Evolutionary conservation across 2,329 filamentous ascomycete species (phyloP).

Genomic region (Colletotrichum musicola): DNA sequence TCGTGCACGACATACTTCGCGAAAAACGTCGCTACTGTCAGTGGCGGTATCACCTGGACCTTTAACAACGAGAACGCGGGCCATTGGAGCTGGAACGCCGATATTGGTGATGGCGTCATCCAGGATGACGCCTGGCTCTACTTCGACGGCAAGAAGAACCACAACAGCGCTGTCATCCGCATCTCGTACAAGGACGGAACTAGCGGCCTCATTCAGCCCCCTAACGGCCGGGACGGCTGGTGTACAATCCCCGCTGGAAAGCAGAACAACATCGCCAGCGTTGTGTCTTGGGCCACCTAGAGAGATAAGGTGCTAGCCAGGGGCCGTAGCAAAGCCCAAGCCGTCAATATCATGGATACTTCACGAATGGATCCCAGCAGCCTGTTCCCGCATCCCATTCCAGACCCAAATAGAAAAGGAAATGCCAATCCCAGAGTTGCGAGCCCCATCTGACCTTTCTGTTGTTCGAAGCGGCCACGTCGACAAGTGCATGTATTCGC

Average conservation of each 20-base stretch:
- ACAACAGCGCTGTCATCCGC: background rate
- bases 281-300: no score
- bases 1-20: background rate
- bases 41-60: background rate
- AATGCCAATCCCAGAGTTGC: no score
- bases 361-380: no score
- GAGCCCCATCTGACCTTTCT: no score
- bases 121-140: slow-evolving; percentile 6
- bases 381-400: no score
- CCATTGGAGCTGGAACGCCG: slow-evolving; percentile 13
- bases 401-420: no score
- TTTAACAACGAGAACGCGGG: background rate
- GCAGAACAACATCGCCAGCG: background rate
- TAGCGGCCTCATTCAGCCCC: background rate
- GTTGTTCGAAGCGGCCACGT: no score
- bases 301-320: no score
- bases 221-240: background rate
- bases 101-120: background rate
- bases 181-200: slow-evolving; percentile 1
- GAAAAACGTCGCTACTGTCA: background rate
- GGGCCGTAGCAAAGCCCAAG: no score
- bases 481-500: no score
- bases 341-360: no score
- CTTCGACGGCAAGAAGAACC: background rate
- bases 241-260: background rate